Evolutionary conservation across 768 basidiomycete genomes (phyloP).

Genomic region (Tricholoma terreum): DNA sequence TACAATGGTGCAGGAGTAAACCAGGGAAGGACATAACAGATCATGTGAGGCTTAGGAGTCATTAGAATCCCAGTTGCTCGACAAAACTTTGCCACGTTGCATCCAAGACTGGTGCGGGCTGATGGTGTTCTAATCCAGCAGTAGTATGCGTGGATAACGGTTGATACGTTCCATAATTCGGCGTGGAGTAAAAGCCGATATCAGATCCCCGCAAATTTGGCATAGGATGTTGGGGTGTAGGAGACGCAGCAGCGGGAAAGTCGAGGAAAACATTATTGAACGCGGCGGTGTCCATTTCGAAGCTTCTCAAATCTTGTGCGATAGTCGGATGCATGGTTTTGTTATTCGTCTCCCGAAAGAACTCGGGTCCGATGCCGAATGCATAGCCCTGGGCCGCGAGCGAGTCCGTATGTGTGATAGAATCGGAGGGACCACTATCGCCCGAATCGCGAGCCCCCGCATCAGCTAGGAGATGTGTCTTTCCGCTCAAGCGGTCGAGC

Average conservation of each 20-base stretch:
- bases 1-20: not conserved
- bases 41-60: not conserved
- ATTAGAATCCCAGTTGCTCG: constrained; percentile 58
- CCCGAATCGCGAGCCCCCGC: constrained; percentile 6
- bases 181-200: constrained; percentile 4
- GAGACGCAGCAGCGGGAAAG: constrained; percentile 13
- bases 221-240: constrained; percentile 2
- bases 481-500: constrained; percentile 54
- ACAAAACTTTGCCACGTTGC: constrained; percentile 66
- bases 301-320: constrained; percentile 41
- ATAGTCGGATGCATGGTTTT: constrained; percentile 48
- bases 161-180: constrained; percentile 8
- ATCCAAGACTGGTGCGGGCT: constrained; percentile 45
- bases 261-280: constrained; percentile 22
- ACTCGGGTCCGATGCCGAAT: constrained; percentile 13
- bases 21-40: not conserved
- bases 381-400: not conserved
- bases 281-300: constrained; percentile 26
- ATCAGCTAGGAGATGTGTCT: constrained; percentile 42
- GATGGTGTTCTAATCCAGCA: constrained; percentile 6
- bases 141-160: constrained; percentile 1
- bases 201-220: constrained; percentile 7
- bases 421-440: constrained; percentile 1
- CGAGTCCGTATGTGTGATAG: not conserved
- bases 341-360: constrained; percentile 4